Evolutionary conservation across 345 rosid species (phyloP).

Genomic region (Diplotaxis tenuifolia): DNA sequence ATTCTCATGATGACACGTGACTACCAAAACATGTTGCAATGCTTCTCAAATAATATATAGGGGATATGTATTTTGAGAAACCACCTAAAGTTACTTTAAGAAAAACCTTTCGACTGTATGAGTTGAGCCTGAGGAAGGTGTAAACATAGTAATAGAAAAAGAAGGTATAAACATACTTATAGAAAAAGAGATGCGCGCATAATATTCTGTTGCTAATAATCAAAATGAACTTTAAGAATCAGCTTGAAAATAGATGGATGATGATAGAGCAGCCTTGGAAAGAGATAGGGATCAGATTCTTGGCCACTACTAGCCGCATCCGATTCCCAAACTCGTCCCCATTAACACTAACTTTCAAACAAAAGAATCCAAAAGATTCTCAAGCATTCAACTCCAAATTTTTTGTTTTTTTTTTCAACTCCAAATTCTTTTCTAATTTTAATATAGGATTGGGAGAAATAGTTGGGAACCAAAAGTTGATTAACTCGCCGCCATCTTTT

Average conservation of each 20-base stretch:
- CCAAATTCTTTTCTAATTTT: not conserved
- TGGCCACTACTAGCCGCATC: constrained; percentile 27
- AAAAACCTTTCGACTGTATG: not conserved
- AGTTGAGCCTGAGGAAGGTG: constrained; percentile 14
- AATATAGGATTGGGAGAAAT: not conserved
- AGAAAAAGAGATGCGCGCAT: constrained; percentile 11
- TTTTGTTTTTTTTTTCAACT: constrained; percentile 19
- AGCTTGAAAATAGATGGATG: constrained; percentile 10
- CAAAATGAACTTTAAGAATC: constrained; percentile 36
- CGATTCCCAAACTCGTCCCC: constrained; percentile 24
- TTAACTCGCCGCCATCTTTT: not conserved
- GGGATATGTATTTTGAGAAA: not conserved
- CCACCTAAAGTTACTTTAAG: not conserved
- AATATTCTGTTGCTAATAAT: constrained; percentile 7
- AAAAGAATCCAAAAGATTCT: constrained; percentile 11
- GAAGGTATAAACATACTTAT: constrained; percentile 3
- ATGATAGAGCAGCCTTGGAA: constrained; percentile 14
- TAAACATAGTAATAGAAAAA: not conserved
- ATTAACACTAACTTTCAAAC: not conserved
- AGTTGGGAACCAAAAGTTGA: constrained; percentile 5
- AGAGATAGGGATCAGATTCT: constrained; percentile 31
- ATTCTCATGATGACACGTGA: no score
- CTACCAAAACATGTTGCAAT: no score
- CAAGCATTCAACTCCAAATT: constrained; percentile 5
- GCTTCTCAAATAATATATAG: no score